Evolutionary conservation across 495 filamentous ascomycete genomes (phyloP).

Genomic region (Bryoglossum gracile): DNA sequence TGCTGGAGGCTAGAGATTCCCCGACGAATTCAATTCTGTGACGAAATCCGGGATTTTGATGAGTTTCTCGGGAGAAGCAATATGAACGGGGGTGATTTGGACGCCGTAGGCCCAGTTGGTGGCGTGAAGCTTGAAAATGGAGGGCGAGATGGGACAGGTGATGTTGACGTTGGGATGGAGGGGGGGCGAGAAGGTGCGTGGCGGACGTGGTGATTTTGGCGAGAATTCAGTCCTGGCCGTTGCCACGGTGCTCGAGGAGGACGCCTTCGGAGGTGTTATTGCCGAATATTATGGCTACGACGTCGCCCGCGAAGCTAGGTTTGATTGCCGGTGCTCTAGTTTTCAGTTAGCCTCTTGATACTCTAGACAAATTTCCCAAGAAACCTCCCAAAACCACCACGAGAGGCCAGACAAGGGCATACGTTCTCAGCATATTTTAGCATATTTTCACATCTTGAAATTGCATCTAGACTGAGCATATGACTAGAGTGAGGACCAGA

Average conservation of each 20-base stretch:
- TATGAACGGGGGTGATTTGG: slow-evolving; percentile 50
- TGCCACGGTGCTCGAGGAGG: slow-evolving; percentile 55
- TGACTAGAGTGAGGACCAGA: too few species aligned
- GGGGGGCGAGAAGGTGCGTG: slow-evolving; percentile 53
- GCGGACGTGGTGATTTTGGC: slow-evolving; percentile 56
- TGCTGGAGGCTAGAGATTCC: slow-evolving; percentile 48
- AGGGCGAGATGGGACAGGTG: slow-evolving; percentile 34
- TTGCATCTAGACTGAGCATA: too few species aligned
- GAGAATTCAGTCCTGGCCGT: slow-evolving; percentile 58
- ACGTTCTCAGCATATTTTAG: too few species aligned
- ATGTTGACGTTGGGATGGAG: slow-evolving; percentile 35
- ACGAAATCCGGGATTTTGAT: slow-evolving; percentile 42
- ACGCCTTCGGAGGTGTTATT: slow-evolving; percentile 46
- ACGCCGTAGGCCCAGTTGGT: slow-evolving; percentile 63
- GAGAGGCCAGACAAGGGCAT: too few species aligned
- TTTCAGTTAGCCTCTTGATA: neutral
- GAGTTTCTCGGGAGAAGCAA: slow-evolving; percentile 39
- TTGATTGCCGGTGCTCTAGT: slow-evolving; percentile 52
- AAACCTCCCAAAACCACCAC: too few species aligned
- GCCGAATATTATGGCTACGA: slow-evolving; percentile 58
- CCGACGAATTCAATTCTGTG: slow-evolving; percentile 60
- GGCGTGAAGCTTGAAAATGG: slow-evolving; percentile 47
- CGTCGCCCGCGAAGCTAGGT: slow-evolving; percentile 56
- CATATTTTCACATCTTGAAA: too few species aligned
- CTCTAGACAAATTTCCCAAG: too few species aligned